Evolutionary conservation across 805 yeast species (phyloP), one percentile per base, ranked within the genome.

Genomic region (Metschnikowia picachoensis): DNA sequence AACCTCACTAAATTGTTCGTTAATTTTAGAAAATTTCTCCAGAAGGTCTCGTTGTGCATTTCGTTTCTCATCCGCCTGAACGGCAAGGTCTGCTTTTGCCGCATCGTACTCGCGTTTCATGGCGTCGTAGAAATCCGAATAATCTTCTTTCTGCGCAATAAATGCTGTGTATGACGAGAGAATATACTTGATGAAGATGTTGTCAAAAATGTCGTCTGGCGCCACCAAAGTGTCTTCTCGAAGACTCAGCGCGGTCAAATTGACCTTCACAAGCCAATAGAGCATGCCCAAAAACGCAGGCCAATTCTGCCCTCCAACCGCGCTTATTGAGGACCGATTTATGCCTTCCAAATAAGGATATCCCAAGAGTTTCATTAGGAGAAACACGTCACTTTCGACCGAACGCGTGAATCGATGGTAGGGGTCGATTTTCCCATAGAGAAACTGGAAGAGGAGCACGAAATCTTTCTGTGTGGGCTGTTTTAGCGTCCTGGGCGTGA

Each of bases 231-330:
- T 43, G 44, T 65, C 65, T 25, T 66, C 67, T 32, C 44, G 35
- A 43, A 68, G 45, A 49, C 63, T 52, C 49, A 60, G 55, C 34
- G 68, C 45, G 50, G 67, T 53, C 35, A 63, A 50, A 56, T 73
- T 82, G 49, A 80, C 71, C 52, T 80, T 79, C 4, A 85, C 80
- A 37, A 90, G 61, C 97, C 97, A 90, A 61, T 85, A 82, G 17
- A 90, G 67, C 77, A 91, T 79, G 1, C 94, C 96, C 35, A 90
- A 63, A 53, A 88, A 87, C 8, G 77, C 76, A 11, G 87, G 89
- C 97, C 97, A 90, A 53, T 82, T 82, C 40, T 85, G 82, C 2
- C 96, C 95, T 6, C 96, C 96, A 11, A 88, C 96, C 0, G 96
- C 96, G 33, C 90, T 80, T 33, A 90, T 83, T 60, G 88, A 95